Base-by-base conservation (phyloP, 2,329 filamentous ascomycete genomes). In the Ophiocordyceps unilateralis region DNA sequence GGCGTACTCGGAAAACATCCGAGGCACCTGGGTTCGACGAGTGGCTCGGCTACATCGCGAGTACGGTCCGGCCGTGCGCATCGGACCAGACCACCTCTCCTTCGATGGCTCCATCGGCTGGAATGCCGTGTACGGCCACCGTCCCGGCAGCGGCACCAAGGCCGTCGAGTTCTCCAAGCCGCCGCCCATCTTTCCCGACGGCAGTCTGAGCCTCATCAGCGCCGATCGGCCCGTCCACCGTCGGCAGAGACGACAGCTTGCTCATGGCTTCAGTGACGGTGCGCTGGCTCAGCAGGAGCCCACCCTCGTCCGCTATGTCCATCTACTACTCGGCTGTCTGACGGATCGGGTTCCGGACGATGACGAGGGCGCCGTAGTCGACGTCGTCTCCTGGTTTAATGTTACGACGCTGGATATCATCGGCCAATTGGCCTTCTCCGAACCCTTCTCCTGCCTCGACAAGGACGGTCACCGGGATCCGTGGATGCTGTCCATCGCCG, bases 381-480 rank as follows among this genome's bases (percentile, higher is more conserved):
- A 55, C 30, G 52, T 63, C 45, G 51, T 51, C 11, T 48, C 58
- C 26, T 64, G 60, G 60, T 51, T 55, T 43, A 59, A 62, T 39
- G 62, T 59, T 45, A 50, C 55, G 2, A 58, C 62, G 0, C 61
- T 67, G 45, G 64, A 67, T 48, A 59, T 67, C 19, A 59, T 65
- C n/a, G 54, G 55, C 7, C 50, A 57, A 37, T 53, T 70, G 24
- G 57, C 62, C 0, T 70, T 68, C 47, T 64, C 62, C 12, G 59
- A 67, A 39, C 58, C 61, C 0, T 68, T 66, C 46, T 50, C 52
- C 15, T 57, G 57, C 44, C 48, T 66, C 9, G 47, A 55, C n/a
- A 52, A 49, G 37, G 48, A 47, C 32, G 48, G 48, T 21, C 51
- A 52, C 39, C 53, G 32, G 15, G 32, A 58, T 20, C 55, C 54